These are phyloP conservation scores for Colletotrichum camelliae DNA, from an alignment of 2,329 filamentous ascomycete species.

Conservation along the genomic window DNA sequence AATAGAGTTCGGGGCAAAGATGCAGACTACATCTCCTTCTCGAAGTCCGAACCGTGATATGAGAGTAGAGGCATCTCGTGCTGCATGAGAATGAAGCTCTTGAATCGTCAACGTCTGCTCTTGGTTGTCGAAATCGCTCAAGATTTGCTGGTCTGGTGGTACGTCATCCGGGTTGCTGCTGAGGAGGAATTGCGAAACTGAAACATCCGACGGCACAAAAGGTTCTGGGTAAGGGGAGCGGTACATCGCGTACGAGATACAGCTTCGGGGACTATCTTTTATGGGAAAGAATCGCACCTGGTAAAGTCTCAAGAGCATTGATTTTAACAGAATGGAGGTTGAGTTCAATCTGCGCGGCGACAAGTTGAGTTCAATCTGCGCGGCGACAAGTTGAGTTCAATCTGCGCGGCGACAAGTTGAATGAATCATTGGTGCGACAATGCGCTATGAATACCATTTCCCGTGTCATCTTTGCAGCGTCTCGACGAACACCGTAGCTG, in stretches of 20 bases:
- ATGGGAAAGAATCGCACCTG: neutral
- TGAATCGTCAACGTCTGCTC: neutral
- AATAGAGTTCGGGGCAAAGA: constrained; percentile 26
- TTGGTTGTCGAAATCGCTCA: neutral
- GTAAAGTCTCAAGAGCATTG: neutral
- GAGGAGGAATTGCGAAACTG: neutral
- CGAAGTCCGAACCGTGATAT: neutral
- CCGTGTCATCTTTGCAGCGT: neutral
- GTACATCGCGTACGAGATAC: neutral
- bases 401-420: neutral
- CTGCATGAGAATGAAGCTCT: neutral
- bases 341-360: neutral
- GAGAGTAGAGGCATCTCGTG: neutral
- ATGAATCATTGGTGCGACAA: neutral
- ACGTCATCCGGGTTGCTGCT: neutral
- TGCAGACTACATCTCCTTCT: constrained; percentile 25
- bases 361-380: neutral
- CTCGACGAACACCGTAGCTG: neutral
- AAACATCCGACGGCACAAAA: neutral
- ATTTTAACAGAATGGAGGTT: neutral
- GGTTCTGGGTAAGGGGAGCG: neutral
- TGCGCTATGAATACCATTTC: neutral
- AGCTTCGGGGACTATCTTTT: neutral
- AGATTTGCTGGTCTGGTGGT: neutral
- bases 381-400: neutral